phyloP scores from a whole-genome alignment of 2,329 filamentous ascomycete species.

The Penicillium italicum region DNA sequence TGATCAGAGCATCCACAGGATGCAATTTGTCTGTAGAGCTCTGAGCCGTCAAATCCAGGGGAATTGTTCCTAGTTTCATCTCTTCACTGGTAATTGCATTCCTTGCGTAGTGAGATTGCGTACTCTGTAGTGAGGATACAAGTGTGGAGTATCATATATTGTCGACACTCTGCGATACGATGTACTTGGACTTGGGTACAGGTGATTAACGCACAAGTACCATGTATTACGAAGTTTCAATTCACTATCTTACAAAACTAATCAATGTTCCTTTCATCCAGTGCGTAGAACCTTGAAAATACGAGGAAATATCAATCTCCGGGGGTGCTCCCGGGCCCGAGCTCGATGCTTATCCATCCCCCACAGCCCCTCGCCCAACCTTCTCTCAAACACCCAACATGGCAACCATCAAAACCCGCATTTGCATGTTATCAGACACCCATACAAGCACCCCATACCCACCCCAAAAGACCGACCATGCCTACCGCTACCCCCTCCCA shows the following conservation, averaged over 20 bases:
- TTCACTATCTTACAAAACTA: too few species aligned
- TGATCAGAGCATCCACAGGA: conserved; percentile 33
- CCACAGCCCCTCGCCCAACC: conserved; percentile 3
- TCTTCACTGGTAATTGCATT: conserved; percentile 13
- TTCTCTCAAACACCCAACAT: conserved; percentile 6
- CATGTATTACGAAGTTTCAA: background rate
- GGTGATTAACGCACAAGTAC: background rate
- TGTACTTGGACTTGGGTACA: background rate
- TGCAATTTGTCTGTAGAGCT: conserved; percentile 40
- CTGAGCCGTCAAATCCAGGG: conserved; percentile 38
- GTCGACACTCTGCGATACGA: background rate
- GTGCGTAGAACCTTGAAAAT: background rate
- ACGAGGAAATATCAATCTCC: background rate
- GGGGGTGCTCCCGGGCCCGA: background rate
- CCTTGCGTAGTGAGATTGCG: background rate
- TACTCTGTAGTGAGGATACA: background rate
- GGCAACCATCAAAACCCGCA: conserved; percentile 37
- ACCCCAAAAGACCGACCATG: conserved; percentile 16
- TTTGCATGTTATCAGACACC: conserved; percentile 45
- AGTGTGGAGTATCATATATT: background rate
- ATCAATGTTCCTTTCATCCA: background rate
- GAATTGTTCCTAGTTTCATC: conserved; percentile 33
- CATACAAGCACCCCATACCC: conserved; percentile 32
- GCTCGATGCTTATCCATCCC: background rate
- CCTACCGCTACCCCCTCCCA: conserved; percentile 47